Conservation (phyloP, 768 basidiomycete species). For the Neoboletus brunneissimus region DNA sequence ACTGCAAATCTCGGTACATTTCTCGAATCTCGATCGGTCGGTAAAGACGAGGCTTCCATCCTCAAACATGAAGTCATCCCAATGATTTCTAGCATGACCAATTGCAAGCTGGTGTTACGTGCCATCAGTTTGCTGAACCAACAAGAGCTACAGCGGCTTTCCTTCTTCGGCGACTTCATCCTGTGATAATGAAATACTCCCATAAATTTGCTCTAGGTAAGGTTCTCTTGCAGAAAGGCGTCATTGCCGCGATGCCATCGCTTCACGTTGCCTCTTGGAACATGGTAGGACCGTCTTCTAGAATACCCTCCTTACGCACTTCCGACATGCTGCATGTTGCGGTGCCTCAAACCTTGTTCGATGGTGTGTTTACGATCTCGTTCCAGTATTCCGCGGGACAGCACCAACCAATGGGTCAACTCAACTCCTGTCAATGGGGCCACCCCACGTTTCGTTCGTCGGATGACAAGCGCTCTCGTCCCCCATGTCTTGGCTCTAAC, state of each 20-base stretch:
- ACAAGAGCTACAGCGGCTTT: background rate
- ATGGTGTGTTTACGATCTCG: background rate
- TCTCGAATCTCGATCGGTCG: conserved; percentile 21
- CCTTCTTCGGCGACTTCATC: conserved; percentile 10
- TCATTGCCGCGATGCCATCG: conserved; percentile 7
- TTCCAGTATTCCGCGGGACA: conserved; percentile 19
- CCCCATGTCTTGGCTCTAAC: background rate
- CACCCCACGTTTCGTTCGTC: conserved; percentile 6
- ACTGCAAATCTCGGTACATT: conserved; percentile 19
- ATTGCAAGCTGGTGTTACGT: conserved; percentile 2
- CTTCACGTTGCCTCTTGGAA: conserved; percentile 12
- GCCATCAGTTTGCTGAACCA: background rate
- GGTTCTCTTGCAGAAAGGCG: conserved; percentile 1
- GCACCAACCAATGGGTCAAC: conserved; percentile 1
- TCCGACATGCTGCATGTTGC: conserved; percentile 10
- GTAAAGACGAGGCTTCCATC: conserved; percentile 6
- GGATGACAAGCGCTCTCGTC: background rate
- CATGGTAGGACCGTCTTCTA: conserved; percentile 4
- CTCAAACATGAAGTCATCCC: conserved; percentile 19
- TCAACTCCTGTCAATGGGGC: background rate
- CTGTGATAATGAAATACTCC: conserved; percentile 12
- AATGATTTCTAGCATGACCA: conserved; percentile 1
- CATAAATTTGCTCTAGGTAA: conserved; percentile 1
- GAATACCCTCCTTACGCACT: conserved; percentile 14
- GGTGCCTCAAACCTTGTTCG: conserved; percentile 13